Evolutionary conservation across 352 stramenopile species (phyloP).

Genomic region (Globisporangium splendens): DNA sequence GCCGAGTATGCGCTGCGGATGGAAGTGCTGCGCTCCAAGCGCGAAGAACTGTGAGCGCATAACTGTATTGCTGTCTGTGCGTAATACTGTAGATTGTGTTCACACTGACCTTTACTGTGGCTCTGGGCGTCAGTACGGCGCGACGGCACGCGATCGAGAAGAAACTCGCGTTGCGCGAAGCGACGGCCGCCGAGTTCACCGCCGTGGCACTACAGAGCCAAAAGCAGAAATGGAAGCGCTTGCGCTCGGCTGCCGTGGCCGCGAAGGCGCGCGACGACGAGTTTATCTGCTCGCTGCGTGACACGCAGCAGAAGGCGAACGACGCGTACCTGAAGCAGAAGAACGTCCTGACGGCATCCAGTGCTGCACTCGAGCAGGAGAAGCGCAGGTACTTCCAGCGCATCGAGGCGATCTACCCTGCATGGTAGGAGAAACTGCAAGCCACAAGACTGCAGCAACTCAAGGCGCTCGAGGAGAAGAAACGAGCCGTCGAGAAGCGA

Average conservation of each 20-base stretch:
- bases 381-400: constrained; percentile 57
- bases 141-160: constrained; percentile 65
- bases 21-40: constrained; percentile 46
- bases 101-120: not conserved
- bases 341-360: constrained; percentile 38
- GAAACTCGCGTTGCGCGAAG: constrained; percentile 61
- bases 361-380: constrained; percentile 46
- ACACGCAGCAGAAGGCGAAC: constrained; percentile 47
- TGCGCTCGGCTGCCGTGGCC: constrained; percentile 31
- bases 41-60: constrained; percentile 50
- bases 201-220: constrained; percentile 58
- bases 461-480: constrained; percentile 67
- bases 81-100: not conserved
- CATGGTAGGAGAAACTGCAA: constrained; percentile 72
- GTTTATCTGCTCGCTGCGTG: constrained; percentile 47
- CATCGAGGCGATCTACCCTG: constrained; percentile 65
- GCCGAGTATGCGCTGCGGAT: constrained; percentile 58
- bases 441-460: constrained; percentile 47
- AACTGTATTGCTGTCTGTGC: not conserved
- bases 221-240: constrained; percentile 58
- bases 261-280: constrained; percentile 65
- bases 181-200: constrained; percentile 75
- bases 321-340: constrained; percentile 36
- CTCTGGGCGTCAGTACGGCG: constrained; percentile 33
- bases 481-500: constrained; percentile 59